Base-by-base conservation (phyloP, 2,329 filamentous ascomycete species). In the Fusarium humuli region DNA sequence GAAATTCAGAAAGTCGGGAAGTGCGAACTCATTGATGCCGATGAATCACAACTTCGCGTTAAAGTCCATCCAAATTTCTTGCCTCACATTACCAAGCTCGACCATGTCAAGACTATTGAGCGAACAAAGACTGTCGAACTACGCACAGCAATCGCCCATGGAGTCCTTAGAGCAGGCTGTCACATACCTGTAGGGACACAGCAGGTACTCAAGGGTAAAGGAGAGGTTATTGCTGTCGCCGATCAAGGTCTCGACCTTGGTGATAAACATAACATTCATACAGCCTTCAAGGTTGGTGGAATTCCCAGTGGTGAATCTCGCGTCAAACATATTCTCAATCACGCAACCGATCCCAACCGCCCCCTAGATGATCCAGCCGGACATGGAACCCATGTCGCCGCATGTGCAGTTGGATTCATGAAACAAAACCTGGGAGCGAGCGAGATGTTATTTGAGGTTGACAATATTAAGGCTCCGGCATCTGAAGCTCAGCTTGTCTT, bases 261-360 rank as follows among this genome's bases (percentile, higher is more conserved):
- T 1, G 9, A 32, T 25, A 2, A 7, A 3, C 22, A 13, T 7
- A 25, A 13, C 0, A 32, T 37, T 0, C 40, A 55, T 10, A 2
- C 18, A 2, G 52, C 52, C 10, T 55, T 55, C 16, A 40, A 40
- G 34, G n/a, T 40, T 16, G 13, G 13, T 16, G 14, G 14, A 16
- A 11, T 40, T 8, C 13, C 34, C 4, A 55, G 27, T 1, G 22
- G 52, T 1, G 8, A 7, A 25, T 25, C 25, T 25, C 52, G 52
- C 12, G 34, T 16, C 14, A 40, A 40, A 4, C 1, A 27, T 16
- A 34, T 22, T 1, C 8, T 9, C 25, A 25, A 25, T 9, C 25
- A 25, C 8, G 8, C 25, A 25, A 9, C 6, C 6, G 8, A 25
- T 25, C 6, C 25, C 8, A 9, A 25, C 25, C 6, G 25, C 25